phyloP scores from a whole-genome alignment of 2,329 filamentous ascomycete species.

The Plectosphaerella cucumerina region DNA sequence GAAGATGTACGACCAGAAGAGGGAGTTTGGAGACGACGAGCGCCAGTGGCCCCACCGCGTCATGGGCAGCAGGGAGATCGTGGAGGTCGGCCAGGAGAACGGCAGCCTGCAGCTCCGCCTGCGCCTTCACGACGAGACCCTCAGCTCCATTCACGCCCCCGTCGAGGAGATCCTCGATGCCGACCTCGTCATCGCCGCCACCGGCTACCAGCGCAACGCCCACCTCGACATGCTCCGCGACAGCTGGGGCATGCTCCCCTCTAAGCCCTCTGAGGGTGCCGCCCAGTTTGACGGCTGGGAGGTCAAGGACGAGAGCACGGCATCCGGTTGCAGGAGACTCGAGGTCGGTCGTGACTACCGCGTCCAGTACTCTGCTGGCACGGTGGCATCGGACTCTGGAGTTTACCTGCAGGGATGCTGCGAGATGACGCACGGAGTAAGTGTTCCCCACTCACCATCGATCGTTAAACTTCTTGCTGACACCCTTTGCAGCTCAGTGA shows the following conservation, averaged over 20 bases:
- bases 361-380: constrained; percentile 64
- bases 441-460: constrained; percentile 29
- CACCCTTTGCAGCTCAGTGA: constrained; percentile 60
- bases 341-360: constrained; percentile 74
- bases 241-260: constrained; percentile 62
- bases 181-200: constrained; percentile 80
- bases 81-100: constrained; percentile 47
- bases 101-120: constrained; percentile 54
- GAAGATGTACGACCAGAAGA: constrained; percentile 79
- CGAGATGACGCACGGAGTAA: constrained; percentile 86
- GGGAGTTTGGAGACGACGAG: constrained; percentile 65
- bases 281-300: constrained; percentile 29
- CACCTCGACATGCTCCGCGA: constrained; percentile 73
- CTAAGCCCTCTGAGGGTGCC: constrained; percentile 15
- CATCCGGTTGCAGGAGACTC: constrained; percentile 42
- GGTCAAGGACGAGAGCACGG: constrained; percentile 12
- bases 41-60: constrained; percentile 79
- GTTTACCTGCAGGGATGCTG: constrained; percentile 94
- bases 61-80: constrained; percentile 63
- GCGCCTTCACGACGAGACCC: constrained; percentile 33
- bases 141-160: constrained; percentile 27
- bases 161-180: constrained; percentile 64
- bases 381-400: constrained; percentile 69
- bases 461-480: constrained; percentile 13
- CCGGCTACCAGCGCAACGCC: constrained; percentile 74